Conservation (phyloP, 306 rosid species). For the Pachyrhizus erosus region DNA sequence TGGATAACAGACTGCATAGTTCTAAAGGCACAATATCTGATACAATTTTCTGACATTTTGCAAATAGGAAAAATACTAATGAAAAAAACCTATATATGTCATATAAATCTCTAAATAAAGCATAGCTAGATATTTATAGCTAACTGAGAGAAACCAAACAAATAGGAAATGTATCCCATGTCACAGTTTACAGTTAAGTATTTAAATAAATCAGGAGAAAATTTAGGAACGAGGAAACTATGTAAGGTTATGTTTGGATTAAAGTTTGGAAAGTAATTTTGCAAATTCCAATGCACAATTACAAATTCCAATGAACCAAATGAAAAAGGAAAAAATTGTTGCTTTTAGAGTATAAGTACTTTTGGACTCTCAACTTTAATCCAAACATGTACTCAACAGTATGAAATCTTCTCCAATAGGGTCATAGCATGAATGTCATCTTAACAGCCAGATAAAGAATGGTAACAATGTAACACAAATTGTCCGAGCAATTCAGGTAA, state of each 20-base stretch:
- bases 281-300: no score
- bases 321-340: no score
- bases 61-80: not conserved
- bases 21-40: slow-evolving; percentile 32
- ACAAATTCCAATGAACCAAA: no score
- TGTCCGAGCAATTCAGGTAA: slow-evolving; percentile 3
- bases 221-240: slow-evolving; percentile 1
- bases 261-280: no score
- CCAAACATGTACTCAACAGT: no score
- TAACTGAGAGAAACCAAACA: slow-evolving; percentile 28
- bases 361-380: no score
- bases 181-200: slow-evolving; percentile 3
- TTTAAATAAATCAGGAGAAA: not conserved
- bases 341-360: no score
- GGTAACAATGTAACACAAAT: slow-evolving; percentile 13
- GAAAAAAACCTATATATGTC: not conserved
- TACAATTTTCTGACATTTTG: slow-evolving; percentile 20
- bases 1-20: not conserved
- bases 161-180: slow-evolving; percentile 31
- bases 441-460: slow-evolving; percentile 4
- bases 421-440: not conserved
- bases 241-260: no score
- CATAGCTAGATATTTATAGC: slow-evolving; percentile 9
- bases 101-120: slow-evolving; percentile 27
- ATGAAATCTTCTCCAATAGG: slow-evolving; percentile 12